Conservation (phyloP, 805 yeast genomes). For the Kazachstania psychrophila region DNA sequence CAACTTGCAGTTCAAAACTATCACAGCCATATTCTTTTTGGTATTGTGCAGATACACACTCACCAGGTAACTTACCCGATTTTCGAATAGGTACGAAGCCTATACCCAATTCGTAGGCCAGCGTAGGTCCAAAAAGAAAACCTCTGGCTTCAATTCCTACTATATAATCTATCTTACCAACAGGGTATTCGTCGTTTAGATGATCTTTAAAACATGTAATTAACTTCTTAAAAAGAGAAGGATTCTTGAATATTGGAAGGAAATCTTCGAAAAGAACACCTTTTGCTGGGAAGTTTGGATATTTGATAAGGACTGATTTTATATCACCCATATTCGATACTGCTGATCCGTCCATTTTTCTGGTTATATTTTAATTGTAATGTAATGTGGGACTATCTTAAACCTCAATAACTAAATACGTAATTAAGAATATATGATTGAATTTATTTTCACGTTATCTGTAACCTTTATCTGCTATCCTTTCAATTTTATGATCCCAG, state of each 20-base stretch:
- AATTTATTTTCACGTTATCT: too few relatives aligned
- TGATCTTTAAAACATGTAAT: constrained; percentile 75
- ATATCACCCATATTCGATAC: constrained; percentile 29
- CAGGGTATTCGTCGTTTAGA: constrained; percentile 44
- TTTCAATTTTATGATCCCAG: too few relatives aligned
- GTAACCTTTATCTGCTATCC: too few relatives aligned
- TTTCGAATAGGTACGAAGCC: constrained; percentile 96
- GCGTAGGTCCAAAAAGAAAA: constrained; percentile 86
- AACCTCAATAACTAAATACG: too few relatives aligned
- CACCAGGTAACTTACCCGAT: constrained; percentile 91
- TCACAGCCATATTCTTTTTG: constrained; percentile 89
- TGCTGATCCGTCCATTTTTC: constrained; percentile 13
- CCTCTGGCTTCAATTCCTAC: constrained; percentile 96
- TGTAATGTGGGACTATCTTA: too few relatives aligned
- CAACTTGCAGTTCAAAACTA: constrained; percentile 76
- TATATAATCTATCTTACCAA: constrained; percentile 66
- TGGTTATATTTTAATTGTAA: neutral
- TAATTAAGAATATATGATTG: too few relatives aligned
- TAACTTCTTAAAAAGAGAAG: constrained; percentile 68
- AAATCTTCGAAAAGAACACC: constrained; percentile 94
- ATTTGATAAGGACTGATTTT: constrained; percentile 53
- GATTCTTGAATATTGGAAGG: constrained; percentile 81
- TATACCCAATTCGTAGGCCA: constrained; percentile 78
- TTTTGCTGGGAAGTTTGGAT: constrained; percentile 86
- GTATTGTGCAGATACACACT: constrained; percentile 57